phyloP scores from a whole-genome alignment of 257 asterid genomes.

The Gentiana dahurica region DNA sequence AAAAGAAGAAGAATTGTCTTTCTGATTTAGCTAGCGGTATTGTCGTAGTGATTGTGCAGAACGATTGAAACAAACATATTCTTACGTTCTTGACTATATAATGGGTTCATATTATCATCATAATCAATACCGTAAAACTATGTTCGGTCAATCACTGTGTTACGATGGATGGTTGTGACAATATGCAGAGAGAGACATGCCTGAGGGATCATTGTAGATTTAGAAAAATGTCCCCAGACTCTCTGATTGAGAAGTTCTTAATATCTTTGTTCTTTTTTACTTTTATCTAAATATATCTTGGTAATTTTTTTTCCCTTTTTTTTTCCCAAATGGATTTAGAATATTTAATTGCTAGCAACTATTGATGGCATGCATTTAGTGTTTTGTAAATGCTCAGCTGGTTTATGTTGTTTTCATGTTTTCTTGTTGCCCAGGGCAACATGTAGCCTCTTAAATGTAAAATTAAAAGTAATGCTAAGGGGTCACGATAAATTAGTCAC shows the following conservation, averaged over 20 bases:
- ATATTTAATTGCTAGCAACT: conserved; percentile 16
- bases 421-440: background rate
- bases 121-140: no score
- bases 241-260: conserved; percentile 23
- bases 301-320: background rate
- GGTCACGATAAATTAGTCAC: no score
- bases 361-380: conserved; percentile 8
- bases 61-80: background rate
- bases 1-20: background rate
- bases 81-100: no score
- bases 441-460: no score
- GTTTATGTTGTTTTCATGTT: conserved; percentile 10
- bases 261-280: conserved; percentile 14
- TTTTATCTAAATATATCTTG: background rate
- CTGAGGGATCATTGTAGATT: no score
- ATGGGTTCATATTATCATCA: no score
- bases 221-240: conserved; percentile 30
- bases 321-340: background rate
- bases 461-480: no score
- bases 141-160: no score
- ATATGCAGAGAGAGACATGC: no score
- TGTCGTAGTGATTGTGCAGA: conserved; percentile 30
- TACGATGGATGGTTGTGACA: no score
- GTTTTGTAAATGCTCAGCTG: conserved; percentile 31
- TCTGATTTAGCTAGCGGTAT: conserved; percentile 3